These are phyloP conservation scores for Colletotrichum lupini DNA, from an alignment of 2,329 filamentous ascomycete genomes.

Conservation along the genomic window DNA sequence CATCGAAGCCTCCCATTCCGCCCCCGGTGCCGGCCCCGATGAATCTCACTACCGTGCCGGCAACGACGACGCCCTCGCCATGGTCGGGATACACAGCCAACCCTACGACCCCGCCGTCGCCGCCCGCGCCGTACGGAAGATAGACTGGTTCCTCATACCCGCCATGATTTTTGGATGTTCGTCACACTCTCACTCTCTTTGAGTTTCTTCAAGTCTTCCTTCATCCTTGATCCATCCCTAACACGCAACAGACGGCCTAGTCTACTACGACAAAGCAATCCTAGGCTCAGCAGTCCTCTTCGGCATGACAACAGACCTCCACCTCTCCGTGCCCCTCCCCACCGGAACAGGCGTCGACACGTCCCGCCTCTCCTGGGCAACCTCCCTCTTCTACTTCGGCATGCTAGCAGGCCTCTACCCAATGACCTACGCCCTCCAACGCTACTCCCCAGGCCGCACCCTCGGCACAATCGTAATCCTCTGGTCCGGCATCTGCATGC, in stretches of 20 bases:
- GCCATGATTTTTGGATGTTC: constrained; percentile 67
- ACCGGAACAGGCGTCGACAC: constrained; percentile 65
- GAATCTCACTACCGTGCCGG: constrained; percentile 9
- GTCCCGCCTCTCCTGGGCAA: constrained; percentile 78
- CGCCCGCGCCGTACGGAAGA: constrained; percentile 71
- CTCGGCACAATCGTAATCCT: constrained; percentile 72
- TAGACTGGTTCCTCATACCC: constrained; percentile 75
- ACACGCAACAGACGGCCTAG: constrained; percentile 45
- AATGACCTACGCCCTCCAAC: constrained; percentile 77
- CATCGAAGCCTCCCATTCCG: background rate
- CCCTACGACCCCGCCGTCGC: constrained; percentile 65
- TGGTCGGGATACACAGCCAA: constrained; percentile 68
- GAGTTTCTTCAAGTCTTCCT: constrained; percentile 32
- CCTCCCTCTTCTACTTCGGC: constrained; percentile 83
- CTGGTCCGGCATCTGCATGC: constrained; percentile 76
- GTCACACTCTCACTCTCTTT: background rate
- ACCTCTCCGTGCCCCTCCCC: constrained; percentile 64
- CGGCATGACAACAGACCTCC: constrained; percentile 78
- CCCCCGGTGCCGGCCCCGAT: background rate
- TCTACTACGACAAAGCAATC: constrained; percentile 71
- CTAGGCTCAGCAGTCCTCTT: constrained; percentile 79
- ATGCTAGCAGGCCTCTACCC: constrained; percentile 81
- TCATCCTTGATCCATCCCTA: background rate
- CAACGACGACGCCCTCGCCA: constrained; percentile 63
- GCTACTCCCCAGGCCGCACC: constrained; percentile 72